These are phyloP conservation scores for Microbotryum violaceum DNA, from an alignment of 1,284 basidiomycete genomes.

Conservation along the genomic window DNA sequence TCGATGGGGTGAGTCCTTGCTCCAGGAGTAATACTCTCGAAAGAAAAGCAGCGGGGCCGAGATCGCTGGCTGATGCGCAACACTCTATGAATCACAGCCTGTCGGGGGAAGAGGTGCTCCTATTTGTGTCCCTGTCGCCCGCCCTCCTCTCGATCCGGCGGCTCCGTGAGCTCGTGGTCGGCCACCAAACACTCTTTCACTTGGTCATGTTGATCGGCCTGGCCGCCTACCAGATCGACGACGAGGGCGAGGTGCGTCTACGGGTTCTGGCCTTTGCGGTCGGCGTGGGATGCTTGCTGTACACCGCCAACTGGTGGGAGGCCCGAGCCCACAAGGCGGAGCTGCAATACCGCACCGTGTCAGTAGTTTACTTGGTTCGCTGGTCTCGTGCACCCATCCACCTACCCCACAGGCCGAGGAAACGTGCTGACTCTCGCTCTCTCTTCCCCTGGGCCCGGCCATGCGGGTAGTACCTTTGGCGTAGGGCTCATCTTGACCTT, in stretches of 20 bases:
- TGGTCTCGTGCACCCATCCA: background rate
- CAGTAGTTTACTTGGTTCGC: background rate
- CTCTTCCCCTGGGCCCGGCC: too few species aligned
- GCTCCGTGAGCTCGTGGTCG: slow-evolving; percentile 35
- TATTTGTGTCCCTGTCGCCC: slow-evolving; percentile 53
- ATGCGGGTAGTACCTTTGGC: slow-evolving; percentile 12
- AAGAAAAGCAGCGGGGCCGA: background rate
- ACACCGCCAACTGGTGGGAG: slow-evolving; percentile 13
- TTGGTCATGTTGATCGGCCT: slow-evolving; percentile 54
- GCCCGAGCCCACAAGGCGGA: background rate
- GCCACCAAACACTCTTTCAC: slow-evolving; percentile 50
- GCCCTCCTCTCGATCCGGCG: slow-evolving; percentile 47
- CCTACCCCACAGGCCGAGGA: too few species aligned
- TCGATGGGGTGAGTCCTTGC: slow-evolving; percentile 51
- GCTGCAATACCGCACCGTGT: background rate
- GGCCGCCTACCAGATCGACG: slow-evolving; percentile 48
- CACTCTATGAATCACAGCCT: slow-evolving; percentile 6
- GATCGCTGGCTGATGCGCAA: too few species aligned
- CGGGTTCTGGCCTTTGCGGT: slow-evolving; percentile 19
- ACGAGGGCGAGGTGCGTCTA: slow-evolving; percentile 10
- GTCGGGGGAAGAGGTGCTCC: slow-evolving; percentile 30
- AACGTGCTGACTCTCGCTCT: too few species aligned
- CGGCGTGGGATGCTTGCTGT: slow-evolving; percentile 34
- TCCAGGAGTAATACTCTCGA: background rate
- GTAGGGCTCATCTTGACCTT: slow-evolving; percentile 62